phyloP scores from a whole-genome alignment of 169 alveolate species.

The Cryptosporidium felis region DNA sequence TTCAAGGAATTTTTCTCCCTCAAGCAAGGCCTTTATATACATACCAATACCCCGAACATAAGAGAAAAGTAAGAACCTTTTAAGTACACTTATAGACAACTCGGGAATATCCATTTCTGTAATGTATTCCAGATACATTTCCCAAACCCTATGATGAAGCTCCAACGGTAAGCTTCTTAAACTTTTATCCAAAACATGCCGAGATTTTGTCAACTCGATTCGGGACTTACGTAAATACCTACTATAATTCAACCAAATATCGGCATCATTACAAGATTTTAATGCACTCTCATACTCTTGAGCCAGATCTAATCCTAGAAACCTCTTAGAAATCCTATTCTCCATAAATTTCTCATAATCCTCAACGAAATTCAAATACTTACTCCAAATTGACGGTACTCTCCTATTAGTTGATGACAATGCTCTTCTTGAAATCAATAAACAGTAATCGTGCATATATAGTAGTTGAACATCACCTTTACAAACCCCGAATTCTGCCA shows the following conservation, averaged over 20 bases:
- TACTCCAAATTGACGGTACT: slow-evolving; percentile 27
- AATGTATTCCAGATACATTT: slow-evolving; percentile 28
- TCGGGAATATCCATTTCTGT: slow-evolving; percentile 21
- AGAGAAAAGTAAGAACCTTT: slow-evolving; percentile 19
- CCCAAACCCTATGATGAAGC: slow-evolving; percentile 43
- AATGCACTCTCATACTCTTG: slow-evolving; percentile 28
- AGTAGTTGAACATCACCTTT: not conserved
- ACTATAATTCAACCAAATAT: slow-evolving; percentile 23
- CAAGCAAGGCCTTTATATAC: slow-evolving; percentile 29
- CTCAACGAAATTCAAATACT: slow-evolving; percentile 20
- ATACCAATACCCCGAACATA: slow-evolving; percentile 10
- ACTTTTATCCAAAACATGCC: slow-evolving; percentile 47
- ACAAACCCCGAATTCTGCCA: not conserved
- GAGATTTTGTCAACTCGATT: slow-evolving; percentile 23
- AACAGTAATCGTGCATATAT: slow-evolving; percentile 25
- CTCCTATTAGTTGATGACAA: slow-evolving; percentile 13
- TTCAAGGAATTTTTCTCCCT: slow-evolving; percentile 4
- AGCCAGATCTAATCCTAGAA: not conserved
- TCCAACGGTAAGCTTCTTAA: slow-evolving; percentile 6
- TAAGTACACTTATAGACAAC: slow-evolving; percentile 33
- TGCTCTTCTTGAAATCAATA: slow-evolving; percentile 28
- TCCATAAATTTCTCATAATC: slow-evolving; percentile 41
- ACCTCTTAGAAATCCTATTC: not conserved
- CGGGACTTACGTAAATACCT: slow-evolving; percentile 1
- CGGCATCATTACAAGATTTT: slow-evolving; percentile 44